These are phyloP conservation scores for Tricholoma bakamatsutake DNA, from an alignment of 768 basidiomycete species.

Conservation along the genomic window DNA sequence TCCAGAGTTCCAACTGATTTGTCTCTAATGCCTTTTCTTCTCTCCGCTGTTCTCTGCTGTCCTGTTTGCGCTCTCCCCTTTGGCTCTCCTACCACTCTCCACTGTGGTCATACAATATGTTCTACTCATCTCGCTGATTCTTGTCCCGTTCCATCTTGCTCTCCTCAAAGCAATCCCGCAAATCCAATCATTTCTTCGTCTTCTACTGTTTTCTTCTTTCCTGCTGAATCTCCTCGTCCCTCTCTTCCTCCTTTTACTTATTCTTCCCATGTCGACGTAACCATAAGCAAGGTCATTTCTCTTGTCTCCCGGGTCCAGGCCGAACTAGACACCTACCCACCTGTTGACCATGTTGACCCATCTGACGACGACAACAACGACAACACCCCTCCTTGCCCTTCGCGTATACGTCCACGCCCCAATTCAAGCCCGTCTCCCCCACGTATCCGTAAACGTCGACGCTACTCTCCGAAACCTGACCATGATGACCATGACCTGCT, in stretches of 20 bases:
- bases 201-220: constrained; percentile 27
- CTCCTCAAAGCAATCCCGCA: constrained; percentile 14
- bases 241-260: constrained; percentile 3
- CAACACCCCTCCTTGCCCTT: constrained; percentile 1
- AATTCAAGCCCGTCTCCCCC: constrained; percentile 14
- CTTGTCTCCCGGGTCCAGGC: constrained; percentile 26
- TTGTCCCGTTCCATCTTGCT: constrained; percentile 30
- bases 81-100: constrained; percentile 60
- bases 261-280: constrained; percentile 38
- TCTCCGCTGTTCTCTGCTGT: constrained; percentile 30
- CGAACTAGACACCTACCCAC: not conserved
- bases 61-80: constrained; percentile 53
- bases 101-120: constrained; percentile 84
- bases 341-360: not conserved
- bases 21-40: constrained; percentile 10
- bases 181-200: constrained; percentile 36
- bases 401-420: constrained; percentile 8
- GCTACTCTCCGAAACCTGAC: constrained; percentile 14
- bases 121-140: constrained; percentile 33
- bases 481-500: constrained; percentile 26
- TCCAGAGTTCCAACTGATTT: not conserved
- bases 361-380: constrained; percentile 18
- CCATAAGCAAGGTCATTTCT: constrained; percentile 48
- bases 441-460: constrained; percentile 24
- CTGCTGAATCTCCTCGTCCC: constrained; percentile 22